These are phyloP conservation scores for Populus simonii DNA, from an alignment of 345 rosid genomes.

Conservation along the genomic window DNA sequence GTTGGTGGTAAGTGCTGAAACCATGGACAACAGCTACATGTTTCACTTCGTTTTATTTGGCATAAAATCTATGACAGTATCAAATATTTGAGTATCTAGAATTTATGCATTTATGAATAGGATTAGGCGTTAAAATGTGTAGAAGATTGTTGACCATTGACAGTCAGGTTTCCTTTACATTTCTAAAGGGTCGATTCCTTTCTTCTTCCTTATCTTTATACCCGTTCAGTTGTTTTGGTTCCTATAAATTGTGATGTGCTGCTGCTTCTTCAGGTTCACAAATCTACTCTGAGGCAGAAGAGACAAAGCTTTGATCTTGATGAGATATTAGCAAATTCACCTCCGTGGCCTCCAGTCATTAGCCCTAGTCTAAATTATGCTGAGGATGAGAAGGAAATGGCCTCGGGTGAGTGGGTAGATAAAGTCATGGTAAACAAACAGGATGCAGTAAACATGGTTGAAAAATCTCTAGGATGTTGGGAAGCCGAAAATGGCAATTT, in stretches of 20 bases:
- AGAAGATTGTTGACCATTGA: not conserved
- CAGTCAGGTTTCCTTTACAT: not conserved
- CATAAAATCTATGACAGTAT: not conserved
- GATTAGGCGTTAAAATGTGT: not conserved
- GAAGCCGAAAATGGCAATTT: slow-evolving; percentile 45
- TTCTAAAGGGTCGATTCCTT: not conserved
- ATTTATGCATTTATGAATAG: not conserved
- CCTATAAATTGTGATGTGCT: slow-evolving; percentile 7
- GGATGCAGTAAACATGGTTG: slow-evolving; percentile 47
- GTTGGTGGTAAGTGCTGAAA: no score
- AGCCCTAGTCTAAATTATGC: slow-evolving; percentile 56
- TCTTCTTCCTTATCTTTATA: not conserved
- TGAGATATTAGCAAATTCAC: slow-evolving; percentile 79
- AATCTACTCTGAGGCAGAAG: slow-evolving; percentile 47
- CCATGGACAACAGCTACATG: not conserved
- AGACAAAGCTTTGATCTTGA: slow-evolving; percentile 76
- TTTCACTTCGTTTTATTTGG: not conserved
- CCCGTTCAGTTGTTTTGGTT: not conserved
- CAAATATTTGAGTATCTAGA: not conserved
- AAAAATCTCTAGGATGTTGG: slow-evolving; percentile 56
- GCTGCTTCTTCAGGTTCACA: slow-evolving; percentile 46
- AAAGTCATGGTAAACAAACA: slow-evolving; percentile 97
- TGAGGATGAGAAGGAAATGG: slow-evolving; percentile 67
- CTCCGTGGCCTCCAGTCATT: slow-evolving; percentile 87
- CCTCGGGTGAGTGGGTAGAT: slow-evolving; percentile 86